These are phyloP conservation scores for Nicotiana noctiflora DNA, from an alignment of 257 asterid species.

Conservation along the genomic window DNA sequence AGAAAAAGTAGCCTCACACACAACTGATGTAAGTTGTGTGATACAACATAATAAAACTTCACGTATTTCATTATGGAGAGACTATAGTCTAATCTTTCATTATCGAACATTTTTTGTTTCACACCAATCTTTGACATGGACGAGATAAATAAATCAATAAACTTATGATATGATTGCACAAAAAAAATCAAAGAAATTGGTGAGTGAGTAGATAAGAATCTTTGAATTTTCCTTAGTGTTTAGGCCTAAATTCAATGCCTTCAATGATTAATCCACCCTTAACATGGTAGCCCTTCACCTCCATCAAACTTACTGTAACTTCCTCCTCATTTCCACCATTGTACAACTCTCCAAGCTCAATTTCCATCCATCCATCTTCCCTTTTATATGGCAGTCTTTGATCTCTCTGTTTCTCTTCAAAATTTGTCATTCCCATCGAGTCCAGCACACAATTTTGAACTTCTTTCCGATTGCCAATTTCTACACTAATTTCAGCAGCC, in stretches of 20 bases:
- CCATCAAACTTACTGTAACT: constrained; percentile 19
- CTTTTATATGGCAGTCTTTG: constrained; percentile 11
- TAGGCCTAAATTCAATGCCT: constrained; percentile 35
- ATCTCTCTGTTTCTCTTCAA: constrained; percentile 12
- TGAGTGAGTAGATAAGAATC: not conserved
- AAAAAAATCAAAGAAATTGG: not conserved
- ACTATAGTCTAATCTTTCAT: not conserved
- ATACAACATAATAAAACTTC: too few relatives aligned
- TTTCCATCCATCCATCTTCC: constrained; percentile 29
- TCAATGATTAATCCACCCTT: constrained; percentile 29
- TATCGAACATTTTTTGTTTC: not conserved
- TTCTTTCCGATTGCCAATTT: not conserved
- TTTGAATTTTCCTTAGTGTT: not conserved
- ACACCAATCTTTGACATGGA: not conserved
- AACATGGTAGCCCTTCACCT: constrained; percentile 30
- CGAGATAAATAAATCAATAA: not conserved
- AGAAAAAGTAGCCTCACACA: too few relatives aligned
- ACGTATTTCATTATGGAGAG: too few relatives aligned
- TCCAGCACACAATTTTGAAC: not conserved
- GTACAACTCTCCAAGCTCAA: constrained; percentile 29
- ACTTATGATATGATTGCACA: not conserved
- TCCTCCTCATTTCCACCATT: constrained; percentile 7
- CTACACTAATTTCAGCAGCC: constrained; percentile 19
- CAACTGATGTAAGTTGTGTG: too few relatives aligned
- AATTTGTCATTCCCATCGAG: too few relatives aligned